Evolutionary conservation across 2,329 filamentous ascomycete species (phyloP), one percentile per base, ranked within the genome.

Genomic region (Hypoxylon sp.): DNA sequence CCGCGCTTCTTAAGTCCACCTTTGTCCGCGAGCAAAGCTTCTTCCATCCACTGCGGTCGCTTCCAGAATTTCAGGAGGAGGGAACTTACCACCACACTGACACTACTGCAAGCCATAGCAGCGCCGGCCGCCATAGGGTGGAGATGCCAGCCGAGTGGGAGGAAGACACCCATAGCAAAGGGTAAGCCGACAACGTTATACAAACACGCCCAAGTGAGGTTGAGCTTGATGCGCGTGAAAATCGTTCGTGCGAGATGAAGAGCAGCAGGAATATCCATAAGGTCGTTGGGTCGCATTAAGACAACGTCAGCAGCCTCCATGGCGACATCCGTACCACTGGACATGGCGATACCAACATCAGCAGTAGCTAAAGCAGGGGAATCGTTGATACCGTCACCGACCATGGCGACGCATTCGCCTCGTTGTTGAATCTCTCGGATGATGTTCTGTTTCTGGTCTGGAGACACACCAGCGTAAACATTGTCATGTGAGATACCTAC

Each of bases 311-410:
- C 96, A 0, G 96, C 96, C 82, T 98, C 96, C 89, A 99, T 97
- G 53, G 96, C 96, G 1, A 99, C 95, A 77, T 98, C 96, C 0
- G 96, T 98, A 62, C 96, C 96, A 6, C 91, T 94, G 4, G 93
- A 88, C 80, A 99, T 93, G 63, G 94, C 94, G 72, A 99, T 97
- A 70, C 96, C 96, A 28, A 98, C 90, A 73, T 97, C 90, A 10
- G 96, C 94, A 0, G 94, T 97, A 0, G 94, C 96, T 10, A 99
- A 88, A 0, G 96, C 96, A 0, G 96, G 96, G 0, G 94, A 97
- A 82, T 99, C 96, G 80, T 99, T 99, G 86, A 99, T 98, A 45
- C 96, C 96, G 79, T 99, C 96, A 57, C 96, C 94, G 13, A 98
- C 94, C 96, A 99, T 99, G 72, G 93, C 96, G 25, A 98, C 93